Conservation (phyloP, 441 rosid species). For the Adansonia rubrostipa region DNA sequence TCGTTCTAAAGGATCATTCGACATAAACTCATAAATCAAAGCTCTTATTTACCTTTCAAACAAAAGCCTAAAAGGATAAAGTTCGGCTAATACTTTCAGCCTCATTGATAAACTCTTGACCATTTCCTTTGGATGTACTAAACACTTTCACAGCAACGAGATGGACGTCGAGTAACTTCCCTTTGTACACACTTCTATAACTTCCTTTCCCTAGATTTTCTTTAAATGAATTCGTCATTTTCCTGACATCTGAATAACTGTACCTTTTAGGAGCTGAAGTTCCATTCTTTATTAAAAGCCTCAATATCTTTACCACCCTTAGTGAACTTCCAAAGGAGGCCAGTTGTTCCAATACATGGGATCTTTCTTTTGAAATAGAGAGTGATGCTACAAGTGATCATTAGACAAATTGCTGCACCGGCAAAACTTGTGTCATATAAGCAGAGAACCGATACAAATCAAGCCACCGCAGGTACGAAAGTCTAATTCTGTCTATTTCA, state of each 20-base stretch:
- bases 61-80: conserved; percentile 40
- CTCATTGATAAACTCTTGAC: conserved; percentile 42
- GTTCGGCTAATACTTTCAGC: conserved; percentile 38
- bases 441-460: not conserved
- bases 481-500: too few relatives aligned
- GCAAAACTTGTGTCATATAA: not conserved
- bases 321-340: not conserved
- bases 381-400: not conserved
- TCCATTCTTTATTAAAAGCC: conserved; percentile 18
- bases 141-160: conserved; percentile 52
- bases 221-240: conserved; percentile 36
- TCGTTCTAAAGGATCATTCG: conserved; percentile 26
- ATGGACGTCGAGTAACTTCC: conserved; percentile 38
- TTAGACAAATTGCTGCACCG: not conserved
- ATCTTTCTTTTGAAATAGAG: not conserved
- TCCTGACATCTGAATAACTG: conserved; percentile 32
- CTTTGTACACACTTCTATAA: conserved; percentile 50
- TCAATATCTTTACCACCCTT: conserved; percentile 17
- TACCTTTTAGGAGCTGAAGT: conserved; percentile 30
- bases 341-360: too few relatives aligned
- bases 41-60: conserved; percentile 23
- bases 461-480: not conserved
- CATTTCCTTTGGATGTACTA: conserved; percentile 31
- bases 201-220: conserved; percentile 51
- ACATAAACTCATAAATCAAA: conserved; percentile 28